phyloP scores from a whole-genome alignment of 2,329 filamentous ascomycete species.

The Nemania diffusa region DNA sequence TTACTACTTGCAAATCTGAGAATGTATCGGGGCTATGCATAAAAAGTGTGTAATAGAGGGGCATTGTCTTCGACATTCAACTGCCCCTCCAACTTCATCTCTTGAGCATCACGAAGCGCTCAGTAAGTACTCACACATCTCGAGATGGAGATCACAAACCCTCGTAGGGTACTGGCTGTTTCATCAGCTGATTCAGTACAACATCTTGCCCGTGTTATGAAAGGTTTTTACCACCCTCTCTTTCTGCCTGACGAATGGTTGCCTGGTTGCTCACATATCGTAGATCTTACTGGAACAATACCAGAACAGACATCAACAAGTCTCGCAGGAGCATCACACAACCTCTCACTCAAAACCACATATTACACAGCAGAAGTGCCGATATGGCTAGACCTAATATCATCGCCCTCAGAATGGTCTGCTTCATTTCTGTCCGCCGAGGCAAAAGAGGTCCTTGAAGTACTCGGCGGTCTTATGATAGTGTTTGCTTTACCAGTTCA shows the following conservation, averaged over 20 bases:
- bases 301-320: constrained; percentile 54
- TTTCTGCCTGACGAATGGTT: no score
- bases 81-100: constrained; percentile 34
- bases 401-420: constrained; percentile 64
- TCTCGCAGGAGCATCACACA: constrained; percentile 70
- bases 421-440: constrained; percentile 68
- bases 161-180: constrained; percentile 68
- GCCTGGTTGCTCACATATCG: constrained; percentile 26
- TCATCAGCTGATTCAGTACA: constrained; percentile 59
- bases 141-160: constrained; percentile 57
- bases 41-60: constrained; percentile 15
- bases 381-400: constrained; percentile 74
- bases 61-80: neutral
- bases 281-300: constrained; percentile 64
- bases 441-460: constrained; percentile 70
- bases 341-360: constrained; percentile 63
- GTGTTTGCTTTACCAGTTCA: constrained; percentile 58
- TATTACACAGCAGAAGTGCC: constrained; percentile 72
- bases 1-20: no score
- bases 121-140: constrained; percentile 1
- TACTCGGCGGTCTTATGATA: constrained; percentile 69
- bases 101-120: constrained; percentile 9
- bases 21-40: constrained; percentile 5
- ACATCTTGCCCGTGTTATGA: constrained; percentile 62
- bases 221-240: constrained; percentile 56